These are phyloP conservation scores for Acacia confusa DNA, from an alignment of 306 rosid genomes.

Conservation along the genomic window DNA sequence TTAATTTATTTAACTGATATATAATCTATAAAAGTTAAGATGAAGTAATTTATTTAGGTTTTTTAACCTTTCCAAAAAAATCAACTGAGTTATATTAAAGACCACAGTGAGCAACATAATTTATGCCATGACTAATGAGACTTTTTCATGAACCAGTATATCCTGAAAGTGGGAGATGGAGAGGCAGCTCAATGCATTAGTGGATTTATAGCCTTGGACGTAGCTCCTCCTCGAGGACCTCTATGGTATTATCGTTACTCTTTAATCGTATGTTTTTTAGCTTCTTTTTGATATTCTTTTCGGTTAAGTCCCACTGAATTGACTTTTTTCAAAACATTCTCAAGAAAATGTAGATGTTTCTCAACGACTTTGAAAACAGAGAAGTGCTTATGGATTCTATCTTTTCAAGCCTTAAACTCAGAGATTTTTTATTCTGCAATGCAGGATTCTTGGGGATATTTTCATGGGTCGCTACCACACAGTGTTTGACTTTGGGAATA, in stretches of 20 bases:
- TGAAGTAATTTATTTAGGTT: too few relatives aligned
- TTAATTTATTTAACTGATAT: too few relatives aligned
- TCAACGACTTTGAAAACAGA: neutral
- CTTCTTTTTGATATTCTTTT: neutral
- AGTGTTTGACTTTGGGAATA: slow-evolving; percentile 51
- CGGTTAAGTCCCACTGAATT: neutral
- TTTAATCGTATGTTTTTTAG: neutral
- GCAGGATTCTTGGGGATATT: slow-evolving; percentile 37
- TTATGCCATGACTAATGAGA: neutral
- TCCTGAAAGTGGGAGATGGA: slow-evolving; percentile 66
- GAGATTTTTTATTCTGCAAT: neutral
- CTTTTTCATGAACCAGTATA: slow-evolving; percentile 49
- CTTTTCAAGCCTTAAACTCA: neutral
- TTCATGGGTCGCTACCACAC: slow-evolving; percentile 62
- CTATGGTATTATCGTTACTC: slow-evolving; percentile 48
- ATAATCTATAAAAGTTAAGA: too few relatives aligned
- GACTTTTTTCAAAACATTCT: neutral
- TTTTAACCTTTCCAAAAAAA: too few relatives aligned
- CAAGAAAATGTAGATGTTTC: neutral
- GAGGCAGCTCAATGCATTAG: slow-evolving; percentile 66
- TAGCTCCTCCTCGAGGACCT: slow-evolving; percentile 78
- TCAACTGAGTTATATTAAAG: too few relatives aligned
- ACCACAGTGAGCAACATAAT: neutral
- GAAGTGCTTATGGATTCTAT: neutral
- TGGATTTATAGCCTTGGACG: slow-evolving; percentile 66